Conservation (phyloP, 192 early-diverging fungal species). For the Backusella sp. region DNA sequence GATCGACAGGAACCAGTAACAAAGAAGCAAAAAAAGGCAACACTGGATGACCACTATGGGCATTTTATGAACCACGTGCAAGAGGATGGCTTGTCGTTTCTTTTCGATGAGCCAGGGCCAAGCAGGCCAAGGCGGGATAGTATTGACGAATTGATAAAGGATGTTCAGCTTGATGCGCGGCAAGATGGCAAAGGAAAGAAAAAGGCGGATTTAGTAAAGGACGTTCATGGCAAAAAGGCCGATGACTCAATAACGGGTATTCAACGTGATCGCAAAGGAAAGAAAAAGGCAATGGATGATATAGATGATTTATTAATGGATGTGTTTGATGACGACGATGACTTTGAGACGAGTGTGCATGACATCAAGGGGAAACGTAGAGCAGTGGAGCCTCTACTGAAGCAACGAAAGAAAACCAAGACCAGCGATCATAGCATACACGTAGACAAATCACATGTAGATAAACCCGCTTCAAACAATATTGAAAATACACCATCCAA, state of each 20-base stretch:
- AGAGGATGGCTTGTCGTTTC: neutral
- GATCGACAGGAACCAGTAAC: neutral
- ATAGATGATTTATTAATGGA: neutral
- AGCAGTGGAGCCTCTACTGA: neutral
- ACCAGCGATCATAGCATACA: neutral
- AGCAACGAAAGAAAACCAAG: neutral
- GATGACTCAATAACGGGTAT: too few relatives aligned
- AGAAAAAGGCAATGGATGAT: neutral
- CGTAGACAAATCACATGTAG: too few relatives aligned
- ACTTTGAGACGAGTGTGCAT: neutral
- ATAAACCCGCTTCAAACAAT: too few relatives aligned
- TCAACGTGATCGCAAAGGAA: neutral
- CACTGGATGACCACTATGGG: neutral
- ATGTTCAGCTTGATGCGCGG: neutral
- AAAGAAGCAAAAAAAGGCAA: neutral
- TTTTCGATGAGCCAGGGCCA: neutral
- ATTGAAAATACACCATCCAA: too few relatives aligned
- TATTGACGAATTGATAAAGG: neutral
- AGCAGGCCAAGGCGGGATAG: neutral
- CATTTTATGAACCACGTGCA: neutral
- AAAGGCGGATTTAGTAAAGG: too few relatives aligned
- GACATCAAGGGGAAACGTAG: neutral
- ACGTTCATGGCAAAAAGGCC: too few relatives aligned
- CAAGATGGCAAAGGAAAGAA: too few relatives aligned
- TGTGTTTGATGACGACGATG: neutral